A percentile compares a stretch with the other conserved stretches of the same genome.
phyloP scores from a whole-genome alignment of 805 yeast species.

The Saturnispora silvae region DNA sequence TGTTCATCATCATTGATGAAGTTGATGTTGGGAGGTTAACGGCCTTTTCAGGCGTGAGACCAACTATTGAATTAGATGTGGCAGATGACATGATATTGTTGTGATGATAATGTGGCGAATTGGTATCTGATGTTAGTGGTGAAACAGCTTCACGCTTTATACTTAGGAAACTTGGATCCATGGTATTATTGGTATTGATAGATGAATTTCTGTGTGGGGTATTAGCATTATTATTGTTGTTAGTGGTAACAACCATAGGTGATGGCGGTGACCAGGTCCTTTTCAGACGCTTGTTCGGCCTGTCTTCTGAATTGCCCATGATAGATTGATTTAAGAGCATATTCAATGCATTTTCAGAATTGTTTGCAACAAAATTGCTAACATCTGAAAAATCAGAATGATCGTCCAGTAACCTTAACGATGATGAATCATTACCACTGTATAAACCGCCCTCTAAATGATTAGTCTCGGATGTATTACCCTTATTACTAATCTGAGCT shows the following conservation, averaged over 20 bases:
- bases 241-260: too few relatives aligned
- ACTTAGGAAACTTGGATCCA: constrained; percentile 16
- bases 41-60: constrained; percentile 25
- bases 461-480: background rate
- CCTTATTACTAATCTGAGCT: background rate
- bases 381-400: constrained; percentile 5
- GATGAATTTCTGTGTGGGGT: too few relatives aligned
- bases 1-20: too few relatives aligned
- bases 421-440: background rate
- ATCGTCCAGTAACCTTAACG: background rate
- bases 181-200: too few relatives aligned
- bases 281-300: constrained; percentile 24
- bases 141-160: constrained; percentile 22
- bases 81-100: constrained; percentile 23
- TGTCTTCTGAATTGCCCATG: constrained; percentile 11
- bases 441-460: background rate
- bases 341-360: constrained; percentile 7
- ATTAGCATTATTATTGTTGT: too few relatives aligned
- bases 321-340: constrained; percentile 10
- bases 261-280: constrained; percentile 25
- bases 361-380: constrained; percentile 6
- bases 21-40: background rate
- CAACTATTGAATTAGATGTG: constrained; percentile 18
- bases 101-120: constrained; percentile 27
- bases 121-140: constrained; percentile 24